A percentile compares a stretch with the other conserved stretches of the same genome.
These are phyloP conservation scores for Aspergillus felis DNA, from an alignment of 2,329 filamentous ascomycete genomes.

Conservation along the genomic window DNA sequence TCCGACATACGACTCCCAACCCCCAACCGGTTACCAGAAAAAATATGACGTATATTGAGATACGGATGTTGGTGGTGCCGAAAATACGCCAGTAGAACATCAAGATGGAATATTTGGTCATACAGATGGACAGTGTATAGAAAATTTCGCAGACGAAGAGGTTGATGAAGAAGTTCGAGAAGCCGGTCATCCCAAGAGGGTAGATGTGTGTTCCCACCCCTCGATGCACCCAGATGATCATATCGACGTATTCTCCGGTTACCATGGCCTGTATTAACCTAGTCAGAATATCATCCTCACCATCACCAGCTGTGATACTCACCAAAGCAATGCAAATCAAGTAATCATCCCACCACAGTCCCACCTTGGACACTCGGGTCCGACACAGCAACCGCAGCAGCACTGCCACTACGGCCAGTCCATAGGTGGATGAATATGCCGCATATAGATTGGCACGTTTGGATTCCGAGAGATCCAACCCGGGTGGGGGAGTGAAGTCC, in stretches of 20 bases:
- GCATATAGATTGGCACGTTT: not conserved
- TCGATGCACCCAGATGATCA: not conserved
- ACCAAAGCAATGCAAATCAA: not conserved
- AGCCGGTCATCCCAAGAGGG: not conserved
- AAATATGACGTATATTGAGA: not conserved
- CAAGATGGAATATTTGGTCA: not conserved
- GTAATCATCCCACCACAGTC: not conserved
- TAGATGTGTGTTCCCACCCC: not conserved
- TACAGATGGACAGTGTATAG: not conserved
- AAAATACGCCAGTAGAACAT: not conserved
- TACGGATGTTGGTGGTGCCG: not conserved
- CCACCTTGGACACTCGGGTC: not conserved
- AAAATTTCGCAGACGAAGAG: not conserved
- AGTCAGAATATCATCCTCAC: not conserved
- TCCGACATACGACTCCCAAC: not conserved
- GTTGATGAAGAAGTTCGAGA: not conserved
- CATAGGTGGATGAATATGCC: not conserved
- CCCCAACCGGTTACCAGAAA: not conserved
- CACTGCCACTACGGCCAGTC: not conserved
- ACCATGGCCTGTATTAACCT: not conserved
- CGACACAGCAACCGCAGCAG: not conserved
- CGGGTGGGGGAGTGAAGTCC: not conserved
- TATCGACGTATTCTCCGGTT: not conserved
- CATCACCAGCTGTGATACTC: not conserved
- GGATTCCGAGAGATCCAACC: not conserved